phyloP scores from a whole-genome alignment of 192 early-diverging fungal genomes.

The Coemansia sp. region DNA sequence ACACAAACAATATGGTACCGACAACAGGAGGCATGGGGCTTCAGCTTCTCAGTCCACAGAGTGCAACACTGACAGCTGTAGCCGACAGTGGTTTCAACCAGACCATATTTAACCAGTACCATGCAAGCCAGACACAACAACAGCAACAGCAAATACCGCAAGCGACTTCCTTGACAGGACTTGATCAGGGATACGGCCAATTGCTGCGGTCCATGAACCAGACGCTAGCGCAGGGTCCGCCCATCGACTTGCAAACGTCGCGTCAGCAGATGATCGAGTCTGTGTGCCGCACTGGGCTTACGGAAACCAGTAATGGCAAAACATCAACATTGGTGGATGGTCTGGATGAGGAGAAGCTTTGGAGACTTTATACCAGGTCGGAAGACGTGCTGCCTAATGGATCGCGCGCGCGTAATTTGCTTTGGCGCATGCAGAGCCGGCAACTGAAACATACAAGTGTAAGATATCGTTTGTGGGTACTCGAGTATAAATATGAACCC shows the following conservation, averaged over 20 bases:
- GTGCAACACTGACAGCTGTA: constrained; percentile 1
- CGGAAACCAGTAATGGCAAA: background rate
- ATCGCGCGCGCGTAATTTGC: constrained; percentile 41
- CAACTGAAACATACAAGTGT: constrained; percentile 2
- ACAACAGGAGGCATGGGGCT: background rate
- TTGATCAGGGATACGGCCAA: constrained; percentile 8
- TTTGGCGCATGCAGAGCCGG: constrained; percentile 46
- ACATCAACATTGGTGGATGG: background rate
- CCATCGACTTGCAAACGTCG: constrained; percentile 6
- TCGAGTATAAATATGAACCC: no score
- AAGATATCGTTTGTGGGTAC: background rate
- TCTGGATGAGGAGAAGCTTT: constrained; percentile 27
- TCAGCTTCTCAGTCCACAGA: background rate
- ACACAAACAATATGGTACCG: background rate
- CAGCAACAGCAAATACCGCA: background rate
- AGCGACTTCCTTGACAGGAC: background rate
- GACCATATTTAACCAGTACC: constrained; percentile 6
- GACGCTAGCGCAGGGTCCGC: constrained; percentile 30
- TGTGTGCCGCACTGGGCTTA: background rate
- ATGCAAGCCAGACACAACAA: background rate
- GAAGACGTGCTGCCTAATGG: constrained; percentile 38
- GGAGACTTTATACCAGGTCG: constrained; percentile 34
- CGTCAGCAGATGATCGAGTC: background rate
- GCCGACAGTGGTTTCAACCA: constrained; percentile 2
- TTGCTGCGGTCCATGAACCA: constrained; percentile 31